Evolutionary conservation across 2,329 filamentous ascomycete genomes (phyloP).

Genomic region (Aplosporella prunicola): DNA sequence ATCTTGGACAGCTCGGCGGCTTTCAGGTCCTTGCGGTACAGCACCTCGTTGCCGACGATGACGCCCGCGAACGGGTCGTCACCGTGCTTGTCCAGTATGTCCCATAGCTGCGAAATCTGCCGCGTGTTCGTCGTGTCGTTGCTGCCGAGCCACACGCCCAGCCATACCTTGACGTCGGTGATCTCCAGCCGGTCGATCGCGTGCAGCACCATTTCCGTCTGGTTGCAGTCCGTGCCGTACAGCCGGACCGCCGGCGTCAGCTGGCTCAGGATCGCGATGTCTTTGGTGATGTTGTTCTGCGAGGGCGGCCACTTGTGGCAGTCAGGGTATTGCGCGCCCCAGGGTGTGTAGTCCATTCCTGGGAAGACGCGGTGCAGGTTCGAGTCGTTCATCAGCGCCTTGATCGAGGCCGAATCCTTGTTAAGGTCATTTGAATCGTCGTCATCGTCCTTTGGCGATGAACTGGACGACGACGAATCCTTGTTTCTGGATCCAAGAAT

Average conservation of each 20-base stretch:
- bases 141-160: conserved; percentile 84
- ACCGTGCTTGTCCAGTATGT: conserved; percentile 63
- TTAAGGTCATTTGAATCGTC: conserved; percentile 59
- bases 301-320: conserved; percentile 69
- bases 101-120: conserved; percentile 76
- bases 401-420: conserved; percentile 68
- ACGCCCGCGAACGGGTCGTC: conserved; percentile 50
- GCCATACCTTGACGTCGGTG: conserved; percentile 76
- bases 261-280: conserved; percentile 82
- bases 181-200: conserved; percentile 67
- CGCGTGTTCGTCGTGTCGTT: conserved; percentile 76
- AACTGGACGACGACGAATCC: conserved; percentile 17
- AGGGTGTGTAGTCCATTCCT: conserved; percentile 88
- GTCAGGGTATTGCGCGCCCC: conserved; percentile 81
- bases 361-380: conserved; percentile 88
- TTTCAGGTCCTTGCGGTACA: conserved; percentile 58
- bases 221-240: conserved; percentile 95
- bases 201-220: conserved; percentile 86
- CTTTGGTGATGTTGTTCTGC: conserved; percentile 89
- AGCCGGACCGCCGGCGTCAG: conserved; percentile 79
- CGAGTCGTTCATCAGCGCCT: conserved; percentile 68
- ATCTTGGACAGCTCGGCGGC: conserved; percentile 52
- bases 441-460: conserved; percentile 48
- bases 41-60: conserved; percentile 55
- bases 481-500: conserved; percentile 47